Evolutionary conservation across 2,329 filamentous ascomycete species (phyloP).

Genomic region (Paecilomyces dactylethromorphus): DNA sequence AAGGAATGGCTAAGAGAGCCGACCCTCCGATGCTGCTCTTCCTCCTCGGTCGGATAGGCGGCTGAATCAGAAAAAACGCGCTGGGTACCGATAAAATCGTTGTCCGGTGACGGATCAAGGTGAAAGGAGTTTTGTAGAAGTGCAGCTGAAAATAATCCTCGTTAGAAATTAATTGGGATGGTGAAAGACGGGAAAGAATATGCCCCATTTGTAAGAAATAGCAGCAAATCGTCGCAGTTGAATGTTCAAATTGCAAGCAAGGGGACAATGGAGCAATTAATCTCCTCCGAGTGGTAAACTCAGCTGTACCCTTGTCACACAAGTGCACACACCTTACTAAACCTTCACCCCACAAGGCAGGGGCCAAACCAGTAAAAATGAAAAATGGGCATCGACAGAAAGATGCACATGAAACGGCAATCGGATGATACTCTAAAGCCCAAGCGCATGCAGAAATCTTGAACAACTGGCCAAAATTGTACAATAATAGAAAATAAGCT

Average conservation of each 20-base stretch:
- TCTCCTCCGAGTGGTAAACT: not conserved
- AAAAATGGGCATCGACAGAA: constrained; percentile 2
- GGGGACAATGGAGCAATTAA: not conserved
- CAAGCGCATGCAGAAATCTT: not conserved
- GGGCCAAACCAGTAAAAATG: not conserved
- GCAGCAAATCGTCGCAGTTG: not conserved
- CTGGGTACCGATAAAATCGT: constrained; percentile 32
- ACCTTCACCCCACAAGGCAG: not conserved
- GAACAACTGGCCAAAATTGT: constrained; percentile 6
- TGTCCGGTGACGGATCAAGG: constrained; percentile 33
- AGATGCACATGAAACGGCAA: not conserved
- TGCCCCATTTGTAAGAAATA: not conserved
- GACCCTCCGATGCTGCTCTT: constrained; percentile 48
- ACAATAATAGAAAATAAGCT: constrained; percentile 14
- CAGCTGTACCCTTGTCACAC: constrained; percentile 6
- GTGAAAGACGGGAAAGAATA: constrained; percentile 4
- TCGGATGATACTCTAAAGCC: not conserved
- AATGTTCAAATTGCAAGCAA: not conserved
- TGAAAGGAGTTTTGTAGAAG: constrained; percentile 29
- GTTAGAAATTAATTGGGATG: constrained; percentile 14
- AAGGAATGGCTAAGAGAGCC: constrained; percentile 41
- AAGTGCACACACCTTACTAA: constrained; percentile 3
- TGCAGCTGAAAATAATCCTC: constrained; percentile 19
- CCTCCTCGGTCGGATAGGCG: constrained; percentile 30
- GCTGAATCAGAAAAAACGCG: constrained; percentile 26